Conservation (phyloP, 179 eudicot genomes). For the Gypsophila paniculata region DNA sequence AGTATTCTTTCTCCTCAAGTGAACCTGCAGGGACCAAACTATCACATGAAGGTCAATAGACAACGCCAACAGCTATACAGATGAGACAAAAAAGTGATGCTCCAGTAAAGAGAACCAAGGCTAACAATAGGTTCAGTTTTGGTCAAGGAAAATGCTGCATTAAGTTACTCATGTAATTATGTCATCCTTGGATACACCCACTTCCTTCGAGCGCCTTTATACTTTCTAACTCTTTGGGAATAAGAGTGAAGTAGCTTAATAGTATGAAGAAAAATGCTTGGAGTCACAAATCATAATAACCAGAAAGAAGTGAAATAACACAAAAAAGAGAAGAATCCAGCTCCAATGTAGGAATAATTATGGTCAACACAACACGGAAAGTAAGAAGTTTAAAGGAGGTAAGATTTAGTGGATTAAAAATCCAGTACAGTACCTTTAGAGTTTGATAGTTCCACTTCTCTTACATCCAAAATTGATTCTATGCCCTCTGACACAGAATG, state of each 20-base stretch:
- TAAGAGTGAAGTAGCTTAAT: background rate
- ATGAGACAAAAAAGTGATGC: background rate
- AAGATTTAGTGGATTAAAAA: background rate
- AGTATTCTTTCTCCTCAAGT: slow-evolving; percentile 51
- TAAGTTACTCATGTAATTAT: background rate
- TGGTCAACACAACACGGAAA: background rate
- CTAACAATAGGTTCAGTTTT: background rate
- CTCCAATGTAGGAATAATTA: background rate
- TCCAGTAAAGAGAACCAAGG: background rate
- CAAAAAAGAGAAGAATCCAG: background rate
- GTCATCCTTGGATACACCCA: slow-evolving; percentile 5
- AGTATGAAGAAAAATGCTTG: background rate
- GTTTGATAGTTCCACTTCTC: slow-evolving; percentile 52
- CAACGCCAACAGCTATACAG: background rate
- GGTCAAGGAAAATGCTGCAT: slow-evolving; percentile 6
- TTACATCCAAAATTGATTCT: slow-evolving; percentile 65
- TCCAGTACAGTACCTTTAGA: slow-evolving; percentile 35
- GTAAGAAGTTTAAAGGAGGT: background rate
- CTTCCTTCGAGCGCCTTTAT: background rate
- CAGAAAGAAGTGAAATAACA: background rate
- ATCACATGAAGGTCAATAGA: slow-evolving; percentile 11
- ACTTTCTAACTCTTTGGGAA: background rate
- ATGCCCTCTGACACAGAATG: slow-evolving; percentile 57
- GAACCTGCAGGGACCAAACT: slow-evolving; percentile 34
- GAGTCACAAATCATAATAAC: background rate